These are phyloP conservation scores for Entelexis paramagnoliae DNA, from an alignment of 1,139 yeast species.

Conservation along the genomic window DNA sequence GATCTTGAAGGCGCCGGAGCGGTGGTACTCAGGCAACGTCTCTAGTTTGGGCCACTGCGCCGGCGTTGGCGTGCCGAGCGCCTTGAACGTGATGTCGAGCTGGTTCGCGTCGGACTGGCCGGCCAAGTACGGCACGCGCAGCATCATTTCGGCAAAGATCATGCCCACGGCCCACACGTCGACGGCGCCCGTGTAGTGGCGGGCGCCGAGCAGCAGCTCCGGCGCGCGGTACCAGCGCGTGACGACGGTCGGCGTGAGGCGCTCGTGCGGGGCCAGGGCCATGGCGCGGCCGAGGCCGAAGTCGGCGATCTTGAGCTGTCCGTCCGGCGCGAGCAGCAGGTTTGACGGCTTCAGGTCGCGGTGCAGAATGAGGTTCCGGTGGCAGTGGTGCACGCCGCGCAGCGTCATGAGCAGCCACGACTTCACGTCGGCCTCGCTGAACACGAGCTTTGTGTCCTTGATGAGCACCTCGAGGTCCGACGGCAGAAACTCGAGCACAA, in stretches of 20 bases:
- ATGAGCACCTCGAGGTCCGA: slow-evolving; percentile 84
- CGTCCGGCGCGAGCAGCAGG: slow-evolving; percentile 72
- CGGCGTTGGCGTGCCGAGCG: slow-evolving; percentile 93
- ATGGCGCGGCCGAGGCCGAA: slow-evolving; percentile 86
- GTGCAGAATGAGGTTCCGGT: slow-evolving; percentile 78
- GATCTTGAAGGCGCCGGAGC: slow-evolving; percentile 37
- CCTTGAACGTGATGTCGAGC: slow-evolving; percentile 80
- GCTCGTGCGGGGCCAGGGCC: slow-evolving; percentile 65
- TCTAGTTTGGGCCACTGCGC: slow-evolving; percentile 87
- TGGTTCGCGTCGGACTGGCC: slow-evolving; percentile 88
- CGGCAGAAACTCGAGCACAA: slow-evolving; percentile 85
- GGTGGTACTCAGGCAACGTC: slow-evolving; percentile 62
- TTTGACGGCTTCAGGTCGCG: slow-evolving; percentile 51
- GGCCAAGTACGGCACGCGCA: slow-evolving; percentile 87
- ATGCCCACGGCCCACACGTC: slow-evolving; percentile 94
- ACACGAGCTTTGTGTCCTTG: slow-evolving; percentile 65
- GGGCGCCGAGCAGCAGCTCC: slow-evolving; percentile 78
- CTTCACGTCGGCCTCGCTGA: slow-evolving; percentile 80
- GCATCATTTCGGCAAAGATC: slow-evolving; percentile 93
- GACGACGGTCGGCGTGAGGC: slow-evolving; percentile 81
- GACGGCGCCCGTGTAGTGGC: slow-evolving; percentile 76
- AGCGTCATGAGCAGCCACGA: slow-evolving; percentile 91
- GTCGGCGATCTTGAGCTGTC: slow-evolving; percentile 88
- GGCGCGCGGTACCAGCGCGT: slow-evolving; percentile 98
- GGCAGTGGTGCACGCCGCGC: slow-evolving; percentile 92